Evolutionary conservation across 352 stramenopile genomes (phyloP), one percentile per base, ranked within the genome.

Genomic region (Globisporangium parvum): DNA sequence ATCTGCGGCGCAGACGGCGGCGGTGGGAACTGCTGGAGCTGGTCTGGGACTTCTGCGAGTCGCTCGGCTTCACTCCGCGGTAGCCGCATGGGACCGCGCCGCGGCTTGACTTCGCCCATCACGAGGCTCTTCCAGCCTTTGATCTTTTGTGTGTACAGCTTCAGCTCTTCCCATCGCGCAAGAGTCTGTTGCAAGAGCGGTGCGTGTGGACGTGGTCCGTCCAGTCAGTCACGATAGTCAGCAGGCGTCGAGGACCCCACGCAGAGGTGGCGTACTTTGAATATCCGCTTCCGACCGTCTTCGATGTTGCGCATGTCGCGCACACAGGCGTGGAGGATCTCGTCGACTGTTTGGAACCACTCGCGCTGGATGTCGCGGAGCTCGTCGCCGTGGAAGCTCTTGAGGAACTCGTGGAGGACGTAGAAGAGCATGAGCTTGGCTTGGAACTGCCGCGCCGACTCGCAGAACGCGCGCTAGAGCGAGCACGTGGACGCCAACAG

Each of bases 391-490:
- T 87, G 67, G 53, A 87, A 90, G 17, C 71, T 73, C 75, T 93
- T 93, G 56, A 93, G 70, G 54, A 93, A 93, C 71, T 93, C 84
- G 62, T 93, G 81, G 33, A 93, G 70, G 45, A 92, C 69, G 78
- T 93, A 93, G 45, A 93, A 87, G 12, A 93, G 69, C 84, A 93
- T 93, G 35, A 93, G 53, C 60, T 91, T 93, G 51, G 75, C 65
- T 50, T 91, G 78, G 56, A 91, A 91, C 50, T 84, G 77, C 42
- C 71, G 62, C 31, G 73, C 60, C 10, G 68, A 70, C 12, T 93
- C 81, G 35, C 70, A 69, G 47, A 85, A 57, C 10, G 78, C 78
- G 68, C 76, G 58, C 79, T 91, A 46, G 14, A 6, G 2, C 10
- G 45, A 53, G 3, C 51, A n/a, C n/a, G n/a, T n/a, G n/a, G n/a